phyloP scores from a whole-genome alignment of 768 basidiomycete species.

The Kwoniella sp. region DNA sequence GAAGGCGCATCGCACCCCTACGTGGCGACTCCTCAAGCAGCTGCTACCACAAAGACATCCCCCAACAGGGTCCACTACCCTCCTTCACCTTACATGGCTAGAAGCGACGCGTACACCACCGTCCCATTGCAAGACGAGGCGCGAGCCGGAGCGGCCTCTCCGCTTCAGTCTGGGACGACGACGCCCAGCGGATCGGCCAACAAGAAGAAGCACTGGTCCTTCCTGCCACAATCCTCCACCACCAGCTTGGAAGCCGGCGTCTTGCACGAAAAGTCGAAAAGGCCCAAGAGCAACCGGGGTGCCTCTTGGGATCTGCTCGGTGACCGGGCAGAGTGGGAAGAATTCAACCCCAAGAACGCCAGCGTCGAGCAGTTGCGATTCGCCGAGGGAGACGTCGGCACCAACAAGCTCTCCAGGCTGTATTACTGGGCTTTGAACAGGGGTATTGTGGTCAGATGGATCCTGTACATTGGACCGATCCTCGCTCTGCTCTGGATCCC shows the following conservation, averaged over 20 bases:
- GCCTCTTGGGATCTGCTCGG: constrained; percentile 41
- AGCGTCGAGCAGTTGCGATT: constrained; percentile 45
- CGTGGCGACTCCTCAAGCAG: constrained; percentile 17
- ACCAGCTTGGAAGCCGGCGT: constrained; percentile 5
- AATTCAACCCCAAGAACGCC: constrained; percentile 45
- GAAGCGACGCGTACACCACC: constrained; percentile 26
- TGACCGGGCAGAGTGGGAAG: constrained; percentile 49
- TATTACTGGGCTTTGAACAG: constrained; percentile 72
- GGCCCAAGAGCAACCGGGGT: constrained; percentile 22
- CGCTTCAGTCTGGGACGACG: constrained; percentile 12
- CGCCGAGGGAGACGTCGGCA: constrained; percentile 49
- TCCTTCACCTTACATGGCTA: constrained; percentile 29
- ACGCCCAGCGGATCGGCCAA: constrained; percentile 25
- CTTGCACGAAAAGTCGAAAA: constrained; percentile 9
- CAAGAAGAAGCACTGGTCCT: constrained; percentile 27
- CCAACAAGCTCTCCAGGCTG: constrained; percentile 56
- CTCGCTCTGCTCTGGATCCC: constrained; percentile 55
- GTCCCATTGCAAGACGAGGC: constrained; percentile 21
- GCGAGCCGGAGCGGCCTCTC: not conserved
- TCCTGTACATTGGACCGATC: constrained; percentile 67
- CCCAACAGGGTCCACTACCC: constrained; percentile 35
- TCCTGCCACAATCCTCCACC: constrained; percentile 22
- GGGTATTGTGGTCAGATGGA: constrained; percentile 75
- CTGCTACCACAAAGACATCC: constrained; percentile 6
- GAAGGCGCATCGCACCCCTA: constrained; percentile 10